Conservation (phyloP, 495 filamentous ascomycete species). For the Lepraria neglecta region DNA sequence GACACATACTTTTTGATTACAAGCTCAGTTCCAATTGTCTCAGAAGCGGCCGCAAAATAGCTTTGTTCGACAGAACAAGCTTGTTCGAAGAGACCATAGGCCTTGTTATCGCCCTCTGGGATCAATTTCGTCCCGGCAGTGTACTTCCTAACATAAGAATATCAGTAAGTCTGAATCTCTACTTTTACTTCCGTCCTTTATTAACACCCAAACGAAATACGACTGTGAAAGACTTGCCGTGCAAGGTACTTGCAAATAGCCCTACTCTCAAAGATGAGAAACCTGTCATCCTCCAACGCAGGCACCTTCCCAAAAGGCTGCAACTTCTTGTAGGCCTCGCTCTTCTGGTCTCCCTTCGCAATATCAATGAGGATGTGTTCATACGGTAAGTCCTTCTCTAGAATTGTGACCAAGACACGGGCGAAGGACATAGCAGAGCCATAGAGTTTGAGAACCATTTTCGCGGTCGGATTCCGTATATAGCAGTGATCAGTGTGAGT, state of each 20-base stretch:
- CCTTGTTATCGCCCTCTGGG: constrained; percentile 25
- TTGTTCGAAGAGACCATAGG: constrained; percentile 29
- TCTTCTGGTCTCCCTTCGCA: constrained; percentile 21
- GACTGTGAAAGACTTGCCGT: constrained; percentile 18
- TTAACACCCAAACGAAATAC: background rate
- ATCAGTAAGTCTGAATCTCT: constrained; percentile 14
- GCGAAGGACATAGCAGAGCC: constrained; percentile 24
- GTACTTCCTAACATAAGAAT: constrained; percentile 18
- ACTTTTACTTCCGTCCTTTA: constrained; percentile 1
- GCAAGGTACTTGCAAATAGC: constrained; percentile 32
- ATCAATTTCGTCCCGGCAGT: constrained; percentile 26
- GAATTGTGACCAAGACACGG: constrained; percentile 23
- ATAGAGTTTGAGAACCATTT: constrained; percentile 32
- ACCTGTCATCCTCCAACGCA: constrained; percentile 31
- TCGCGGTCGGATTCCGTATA: constrained; percentile 10
- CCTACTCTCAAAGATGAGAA: constrained; percentile 31
- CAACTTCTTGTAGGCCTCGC: constrained; percentile 20
- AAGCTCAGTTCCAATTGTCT: constrained; percentile 26
- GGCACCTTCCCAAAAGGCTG: constrained; percentile 32
- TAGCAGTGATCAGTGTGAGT: background rate
- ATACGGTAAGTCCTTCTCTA: constrained; percentile 21
- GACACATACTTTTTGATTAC: constrained; percentile 26
- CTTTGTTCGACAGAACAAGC: constrained; percentile 28
- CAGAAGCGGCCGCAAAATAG: constrained; percentile 25
- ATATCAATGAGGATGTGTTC: constrained; percentile 23